These are phyloP conservation scores for Spizellomyces sp. DNA, from an alignment of 192 early-diverging fungal species.

Conservation along the genomic window DNA sequence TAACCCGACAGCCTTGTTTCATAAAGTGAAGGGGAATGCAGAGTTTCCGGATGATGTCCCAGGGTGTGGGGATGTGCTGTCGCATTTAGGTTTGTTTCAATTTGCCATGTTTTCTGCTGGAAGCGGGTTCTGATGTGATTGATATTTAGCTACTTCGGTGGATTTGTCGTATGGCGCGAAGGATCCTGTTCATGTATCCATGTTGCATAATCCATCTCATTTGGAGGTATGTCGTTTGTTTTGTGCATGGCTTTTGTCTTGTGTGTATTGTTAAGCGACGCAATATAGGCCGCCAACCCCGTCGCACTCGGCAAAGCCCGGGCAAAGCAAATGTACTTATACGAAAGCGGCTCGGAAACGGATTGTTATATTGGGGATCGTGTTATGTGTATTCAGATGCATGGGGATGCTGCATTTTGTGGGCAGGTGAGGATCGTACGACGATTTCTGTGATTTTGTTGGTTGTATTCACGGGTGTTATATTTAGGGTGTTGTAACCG, in stretches of 20 bases:
- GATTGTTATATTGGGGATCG: slow-evolving; percentile 89
- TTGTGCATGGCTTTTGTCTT: too few relatives aligned
- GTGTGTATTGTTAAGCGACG: slow-evolving; percentile 26
- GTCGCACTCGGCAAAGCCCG: slow-evolving; percentile 95
- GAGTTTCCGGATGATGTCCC: slow-evolving; percentile 81
- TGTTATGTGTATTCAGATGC: slow-evolving; percentile 92
- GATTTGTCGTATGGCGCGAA: slow-evolving; percentile 69
- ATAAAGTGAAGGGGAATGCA: slow-evolving; percentile 91
- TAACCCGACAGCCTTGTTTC: slow-evolving; percentile 80
- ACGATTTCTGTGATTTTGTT: too few relatives aligned
- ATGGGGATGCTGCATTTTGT: slow-evolving; percentile 85
- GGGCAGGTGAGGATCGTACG: slow-evolving; percentile 21
- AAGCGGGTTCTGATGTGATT: slow-evolving; percentile 1
- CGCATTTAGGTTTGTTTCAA: slow-evolving; percentile 65
- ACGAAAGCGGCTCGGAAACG: slow-evolving; percentile 61
- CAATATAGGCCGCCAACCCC: slow-evolving; percentile 77
- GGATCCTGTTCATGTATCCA: slow-evolving; percentile 72
- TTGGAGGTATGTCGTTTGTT: slow-evolving; percentile 53
- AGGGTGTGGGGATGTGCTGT: slow-evolving; percentile 86
- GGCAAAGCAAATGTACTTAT: slow-evolving; percentile 87
- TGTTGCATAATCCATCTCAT: slow-evolving; percentile 97
- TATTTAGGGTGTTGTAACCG: slow-evolving; percentile 82
- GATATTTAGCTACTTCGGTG: slow-evolving; percentile 65
- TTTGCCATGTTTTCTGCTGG: background rate
- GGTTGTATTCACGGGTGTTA: slow-evolving; percentile 29